Conservation (phyloP, 148 eudicot species). For the Rheum nobile region DNA sequence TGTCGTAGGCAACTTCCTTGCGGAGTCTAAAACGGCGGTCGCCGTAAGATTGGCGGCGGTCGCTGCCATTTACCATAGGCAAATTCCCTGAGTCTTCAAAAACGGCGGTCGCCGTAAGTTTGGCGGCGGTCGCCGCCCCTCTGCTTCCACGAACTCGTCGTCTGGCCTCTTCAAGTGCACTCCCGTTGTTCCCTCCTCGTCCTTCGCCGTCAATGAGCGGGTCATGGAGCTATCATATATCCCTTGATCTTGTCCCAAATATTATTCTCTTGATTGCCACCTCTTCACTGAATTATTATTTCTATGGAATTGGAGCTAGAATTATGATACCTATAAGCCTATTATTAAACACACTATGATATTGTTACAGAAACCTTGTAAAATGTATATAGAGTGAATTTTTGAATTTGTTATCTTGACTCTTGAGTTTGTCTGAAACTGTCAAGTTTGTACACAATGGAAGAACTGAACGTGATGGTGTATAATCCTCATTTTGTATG, state of each 20-base stretch:
- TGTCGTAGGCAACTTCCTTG: no score
- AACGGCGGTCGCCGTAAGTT: no score
- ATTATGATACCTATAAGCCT: not conserved
- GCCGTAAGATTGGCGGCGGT: no score
- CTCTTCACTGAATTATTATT: not conserved
- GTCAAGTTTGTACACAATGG: not conserved
- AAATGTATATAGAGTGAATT: not conserved
- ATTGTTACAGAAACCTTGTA: not conserved
- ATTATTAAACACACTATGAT: not conserved
- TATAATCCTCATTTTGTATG: not conserved
- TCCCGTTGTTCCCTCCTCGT: no score
- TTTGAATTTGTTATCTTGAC: not conserved
- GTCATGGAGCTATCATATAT: no score
- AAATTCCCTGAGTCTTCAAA: no score
- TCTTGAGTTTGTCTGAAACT: not conserved
- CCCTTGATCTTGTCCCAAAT: not conserved
- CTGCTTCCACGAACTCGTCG: no score
- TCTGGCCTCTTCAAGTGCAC: no score
- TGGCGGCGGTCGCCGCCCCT: no score
- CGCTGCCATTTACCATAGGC: no score
- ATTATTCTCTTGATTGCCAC: not conserved
- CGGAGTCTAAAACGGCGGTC: no score
- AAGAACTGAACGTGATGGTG: not conserved
- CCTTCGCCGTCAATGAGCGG: no score
- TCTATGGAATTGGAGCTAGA: not conserved